Base-by-base conservation (phyloP, 139 green algal genomes). In the Yamagishiella unicocca region DNA sequence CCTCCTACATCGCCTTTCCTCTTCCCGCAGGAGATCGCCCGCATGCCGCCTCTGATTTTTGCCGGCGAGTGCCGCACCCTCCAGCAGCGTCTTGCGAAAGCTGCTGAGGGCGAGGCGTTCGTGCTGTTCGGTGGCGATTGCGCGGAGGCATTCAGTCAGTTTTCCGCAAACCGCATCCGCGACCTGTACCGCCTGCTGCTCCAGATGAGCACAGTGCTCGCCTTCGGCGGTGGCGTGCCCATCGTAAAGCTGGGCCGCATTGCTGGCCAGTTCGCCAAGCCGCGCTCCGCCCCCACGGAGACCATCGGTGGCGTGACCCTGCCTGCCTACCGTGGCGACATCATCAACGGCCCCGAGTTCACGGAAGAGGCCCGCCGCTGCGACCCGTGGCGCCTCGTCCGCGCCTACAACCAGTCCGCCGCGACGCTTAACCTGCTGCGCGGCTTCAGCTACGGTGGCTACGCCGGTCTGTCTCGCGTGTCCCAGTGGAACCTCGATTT, bases 241-340 rank as follows among this genome's bases (percentile, higher is more conserved):
- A 93, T 99, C 9, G 94, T 99, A 21, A 99, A 99, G 95, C 93
- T 99, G 45, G 98, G 98, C 17, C 95, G 98, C 85, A 98, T 99
- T 93, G 98, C 98, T 12, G 98, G 98, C 1, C 98, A 99, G 93
- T 99, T 99, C 84, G 98, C 98, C 88, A 99, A 99, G 95, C 98
- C 98, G 8, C 90, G 98, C 55, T 91, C 74, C 2, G 55, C 83
- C 31, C 40, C 76, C 70, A 84, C 78, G 19, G 94, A 96, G 90
- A 93, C 84, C 76, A 89, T 91, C 43, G 81, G 92, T 75, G 92
- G 92, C 71, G 90, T 95, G 9, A 89, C 89, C 42, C 88, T 96
- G 43, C 93, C 94, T 38, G 92, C 88, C n/a, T 96, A 96, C 92
- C 85, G 96, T 55, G 98, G 98, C 3, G 98, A 99, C 95, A 99